These are phyloP conservation scores for Ophiostoma ulmi DNA, from an alignment of 2,329 filamentous ascomycete species.

Conservation along the genomic window DNA sequence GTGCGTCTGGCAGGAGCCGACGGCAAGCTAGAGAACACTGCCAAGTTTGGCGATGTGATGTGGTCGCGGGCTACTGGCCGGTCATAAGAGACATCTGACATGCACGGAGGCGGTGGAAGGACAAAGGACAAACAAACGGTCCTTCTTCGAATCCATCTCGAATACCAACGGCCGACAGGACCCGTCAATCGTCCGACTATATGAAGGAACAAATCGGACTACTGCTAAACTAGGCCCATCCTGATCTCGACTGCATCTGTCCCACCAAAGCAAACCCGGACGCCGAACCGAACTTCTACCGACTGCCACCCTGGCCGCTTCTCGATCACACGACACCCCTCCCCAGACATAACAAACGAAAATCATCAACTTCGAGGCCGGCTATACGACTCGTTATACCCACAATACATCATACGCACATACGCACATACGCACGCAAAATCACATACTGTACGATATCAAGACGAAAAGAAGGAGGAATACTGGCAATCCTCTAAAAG, in stretches of 20 bases:
- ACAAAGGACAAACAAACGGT: background rate
- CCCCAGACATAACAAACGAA: background rate
- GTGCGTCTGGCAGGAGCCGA: constrained; percentile 66
- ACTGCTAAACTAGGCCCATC: too few relatives aligned
- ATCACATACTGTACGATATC: constrained; percentile 11
- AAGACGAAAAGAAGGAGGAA: background rate
- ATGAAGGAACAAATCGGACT: too few relatives aligned
- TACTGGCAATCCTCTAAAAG: background rate
- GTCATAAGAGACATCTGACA: background rate
- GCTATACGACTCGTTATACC: constrained; percentile 6
- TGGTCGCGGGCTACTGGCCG: constrained; percentile 39
- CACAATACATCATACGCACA: constrained; percentile 6
- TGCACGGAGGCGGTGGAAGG: background rate
- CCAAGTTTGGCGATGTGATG: constrained; percentile 45
- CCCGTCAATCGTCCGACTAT: too few relatives aligned
- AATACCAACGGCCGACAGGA: background rate
- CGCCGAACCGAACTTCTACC: background rate
- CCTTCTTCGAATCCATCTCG: background rate
- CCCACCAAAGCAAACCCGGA: too few relatives aligned
- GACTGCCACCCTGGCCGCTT: background rate
- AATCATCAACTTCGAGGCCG: background rate
- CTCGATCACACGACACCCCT: background rate
- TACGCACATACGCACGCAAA: constrained; percentile 11
- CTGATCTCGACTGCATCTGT: too few relatives aligned
- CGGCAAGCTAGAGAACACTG: constrained; percentile 70